Evolutionary conservation across 2,329 filamentous ascomycete species (phyloP).

Genomic region (Westerdykella sp.): DNA sequence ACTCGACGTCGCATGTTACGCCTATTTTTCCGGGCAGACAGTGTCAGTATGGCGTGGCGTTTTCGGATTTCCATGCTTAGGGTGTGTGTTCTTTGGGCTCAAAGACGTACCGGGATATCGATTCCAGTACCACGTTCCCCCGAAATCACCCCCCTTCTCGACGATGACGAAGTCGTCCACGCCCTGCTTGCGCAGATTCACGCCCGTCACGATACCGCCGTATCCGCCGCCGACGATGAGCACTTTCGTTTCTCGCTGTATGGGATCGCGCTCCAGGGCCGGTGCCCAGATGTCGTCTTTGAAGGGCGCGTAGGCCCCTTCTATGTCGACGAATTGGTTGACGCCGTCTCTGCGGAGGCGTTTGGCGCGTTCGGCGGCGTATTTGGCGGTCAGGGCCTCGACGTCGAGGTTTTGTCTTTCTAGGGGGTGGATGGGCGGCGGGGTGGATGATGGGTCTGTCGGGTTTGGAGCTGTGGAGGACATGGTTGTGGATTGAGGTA

Average conservation of each 20-base stretch:
- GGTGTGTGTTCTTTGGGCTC: too few relatives aligned
- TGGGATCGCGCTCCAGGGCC: background rate
- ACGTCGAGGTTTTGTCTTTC: too few relatives aligned
- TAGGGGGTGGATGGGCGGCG: too few relatives aligned
- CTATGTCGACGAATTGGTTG: conserved; percentile 11
- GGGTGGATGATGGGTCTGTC: too few relatives aligned
- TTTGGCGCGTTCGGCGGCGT: conserved; percentile 12
- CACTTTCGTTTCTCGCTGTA: conserved; percentile 12
- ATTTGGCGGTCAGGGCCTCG: background rate
- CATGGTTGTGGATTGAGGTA: too few relatives aligned
- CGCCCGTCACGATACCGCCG: conserved; percentile 25
- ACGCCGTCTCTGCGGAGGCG: conserved; percentile 10
- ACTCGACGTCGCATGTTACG: conserved; percentile 53
- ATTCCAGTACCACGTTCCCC: conserved; percentile 48
- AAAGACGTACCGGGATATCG: conserved; percentile 39
- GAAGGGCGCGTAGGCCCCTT: conserved; percentile 6
- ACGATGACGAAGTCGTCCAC: conserved; percentile 37
- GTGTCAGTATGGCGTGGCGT: too few relatives aligned
- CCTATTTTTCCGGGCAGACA: too few relatives aligned
- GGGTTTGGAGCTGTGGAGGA: too few relatives aligned
- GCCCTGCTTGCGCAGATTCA: conserved; percentile 13
- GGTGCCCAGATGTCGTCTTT: conserved; percentile 10
- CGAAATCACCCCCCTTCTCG: conserved; percentile 43
- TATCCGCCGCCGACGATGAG: conserved; percentile 39
- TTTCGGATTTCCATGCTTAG: too few relatives aligned